phyloP scores from a whole-genome alignment of 192 early-diverging fungal genomes.

The Mortierella alpina region DNA sequence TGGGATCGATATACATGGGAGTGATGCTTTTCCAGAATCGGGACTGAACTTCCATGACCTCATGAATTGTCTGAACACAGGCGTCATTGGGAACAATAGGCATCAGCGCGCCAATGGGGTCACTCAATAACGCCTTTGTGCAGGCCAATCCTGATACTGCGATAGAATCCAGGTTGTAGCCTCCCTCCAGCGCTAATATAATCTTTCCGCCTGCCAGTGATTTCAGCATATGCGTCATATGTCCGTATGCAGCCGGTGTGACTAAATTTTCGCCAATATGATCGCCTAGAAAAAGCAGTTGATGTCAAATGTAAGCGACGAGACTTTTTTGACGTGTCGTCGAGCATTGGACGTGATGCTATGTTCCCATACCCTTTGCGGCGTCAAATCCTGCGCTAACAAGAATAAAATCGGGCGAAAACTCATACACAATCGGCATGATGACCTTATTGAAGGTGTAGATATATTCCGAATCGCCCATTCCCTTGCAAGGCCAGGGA shows the following conservation, averaged over 20 bases:
- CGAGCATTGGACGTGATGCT: background rate
- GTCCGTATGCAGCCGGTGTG: slow-evolving; percentile 82
- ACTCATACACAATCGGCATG: slow-evolving; percentile 87
- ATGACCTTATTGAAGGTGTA: slow-evolving; percentile 83
- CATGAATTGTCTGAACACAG: slow-evolving; percentile 59
- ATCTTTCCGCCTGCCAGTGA: slow-evolving; percentile 75
- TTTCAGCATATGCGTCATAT: slow-evolving; percentile 88
- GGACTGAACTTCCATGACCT: slow-evolving; percentile 60
- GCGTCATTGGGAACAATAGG: slow-evolving; percentile 53
- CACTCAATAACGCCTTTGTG: slow-evolving; percentile 75
- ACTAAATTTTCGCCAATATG: slow-evolving; percentile 86
- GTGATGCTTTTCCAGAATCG: slow-evolving; percentile 59
- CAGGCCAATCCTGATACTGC: slow-evolving; percentile 82
- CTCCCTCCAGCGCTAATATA: slow-evolving; percentile 88
- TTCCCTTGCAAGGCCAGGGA: slow-evolving; percentile 80
- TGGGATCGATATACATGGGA: slow-evolving; percentile 42
- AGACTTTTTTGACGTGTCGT: background rate
- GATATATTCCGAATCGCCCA: slow-evolving; percentile 89
- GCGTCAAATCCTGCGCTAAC: slow-evolving; percentile 95
- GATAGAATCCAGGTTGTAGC: slow-evolving; percentile 85
- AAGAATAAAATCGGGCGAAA: slow-evolving; percentile 83
- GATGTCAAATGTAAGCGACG: background rate
- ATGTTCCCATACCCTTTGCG: slow-evolving; percentile 58
- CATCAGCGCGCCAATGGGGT: slow-evolving; percentile 57
- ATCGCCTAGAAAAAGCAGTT: slow-evolving; percentile 63